Evolutionary conservation across 331 rosid genomes (phyloP).

Genomic region (Dryas integrifolia): DNA sequence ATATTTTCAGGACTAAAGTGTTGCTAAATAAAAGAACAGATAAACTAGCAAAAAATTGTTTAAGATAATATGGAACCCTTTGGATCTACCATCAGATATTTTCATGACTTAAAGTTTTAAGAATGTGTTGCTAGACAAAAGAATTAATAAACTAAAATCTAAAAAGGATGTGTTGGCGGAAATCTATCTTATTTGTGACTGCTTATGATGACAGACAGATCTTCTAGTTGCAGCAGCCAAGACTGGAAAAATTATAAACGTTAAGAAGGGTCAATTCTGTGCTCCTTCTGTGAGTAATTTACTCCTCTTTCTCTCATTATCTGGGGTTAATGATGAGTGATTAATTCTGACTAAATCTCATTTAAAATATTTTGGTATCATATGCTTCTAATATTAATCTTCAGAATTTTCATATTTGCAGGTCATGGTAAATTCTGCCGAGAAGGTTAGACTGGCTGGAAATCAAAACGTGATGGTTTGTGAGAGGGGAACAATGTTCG

Average conservation of each 20-base stretch:
- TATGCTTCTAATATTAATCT: constrained; percentile 11
- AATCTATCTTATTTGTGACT: constrained; percentile 28
- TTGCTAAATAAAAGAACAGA: not conserved
- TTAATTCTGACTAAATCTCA: not conserved
- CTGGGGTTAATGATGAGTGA: not conserved
- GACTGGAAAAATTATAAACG: constrained; percentile 83
- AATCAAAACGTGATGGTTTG: constrained; percentile 96
- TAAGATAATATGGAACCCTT: constrained; percentile 13
- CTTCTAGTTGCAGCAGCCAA: constrained; percentile 94
- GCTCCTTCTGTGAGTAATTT: constrained; percentile 83
- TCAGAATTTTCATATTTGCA: constrained; percentile 30
- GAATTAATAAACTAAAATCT: not conserved
- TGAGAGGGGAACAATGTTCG: constrained; percentile 99
- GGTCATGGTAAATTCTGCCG: constrained; percentile 92
- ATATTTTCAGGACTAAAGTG: not conserved
- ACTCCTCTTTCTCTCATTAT: constrained; percentile 16
- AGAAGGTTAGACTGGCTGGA: constrained; percentile 89
- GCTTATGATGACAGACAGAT: constrained; percentile 73
- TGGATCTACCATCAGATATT: constrained; percentile 7
- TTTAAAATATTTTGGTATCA: constrained; percentile 1
- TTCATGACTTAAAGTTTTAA: not conserved
- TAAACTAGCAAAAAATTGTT: not conserved
- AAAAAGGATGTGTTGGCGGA: not conserved
- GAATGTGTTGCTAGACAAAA: not conserved
- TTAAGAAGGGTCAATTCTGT: constrained; percentile 97